A percentile compares a stretch with the other conserved stretches of the same genome.
These are phyloP conservation scores for Salmacisia buchloeana DNA, from an alignment of 1,284 basidiomycete genomes.

Conservation along the genomic window DNA sequence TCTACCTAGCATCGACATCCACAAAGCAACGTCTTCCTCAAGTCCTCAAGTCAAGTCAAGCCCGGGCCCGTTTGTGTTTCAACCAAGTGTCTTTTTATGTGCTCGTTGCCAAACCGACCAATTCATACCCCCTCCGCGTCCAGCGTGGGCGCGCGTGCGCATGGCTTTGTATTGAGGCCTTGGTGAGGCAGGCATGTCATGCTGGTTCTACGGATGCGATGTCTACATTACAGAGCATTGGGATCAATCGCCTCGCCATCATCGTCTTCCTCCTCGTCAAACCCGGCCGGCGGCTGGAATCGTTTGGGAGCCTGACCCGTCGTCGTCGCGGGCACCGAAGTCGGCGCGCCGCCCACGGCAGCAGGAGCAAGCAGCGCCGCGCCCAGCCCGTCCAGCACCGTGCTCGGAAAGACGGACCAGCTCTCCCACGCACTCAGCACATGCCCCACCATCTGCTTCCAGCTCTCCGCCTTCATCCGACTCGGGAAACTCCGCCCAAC, in stretches of 20 bases:
- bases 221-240: not conserved
- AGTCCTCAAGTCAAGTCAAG: no score
- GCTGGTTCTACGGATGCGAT: no score
- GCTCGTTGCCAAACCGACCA: no score
- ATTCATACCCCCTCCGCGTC: no score
- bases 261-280: slow-evolving; percentile 50
- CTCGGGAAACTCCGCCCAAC: slow-evolving; percentile 26
- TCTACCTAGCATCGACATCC: no score
- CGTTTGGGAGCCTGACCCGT: not conserved
- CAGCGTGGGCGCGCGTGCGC: no score
- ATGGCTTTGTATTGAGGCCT: no score
- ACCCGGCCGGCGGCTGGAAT: not conserved
- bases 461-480: slow-evolving; percentile 34
- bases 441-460: slow-evolving; percentile 72
- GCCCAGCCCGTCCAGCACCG: slow-evolving; percentile 61
- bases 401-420: slow-evolving; percentile 67
- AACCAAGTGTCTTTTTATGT: no score
- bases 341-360: not conserved
- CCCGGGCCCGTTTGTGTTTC: no score
- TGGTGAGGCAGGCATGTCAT: no score
- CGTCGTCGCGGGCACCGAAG: slow-evolving; percentile 8
- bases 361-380: not conserved
- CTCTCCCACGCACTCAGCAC: slow-evolving; percentile 92
- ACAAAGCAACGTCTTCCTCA: no score
- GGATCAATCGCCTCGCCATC: slow-evolving; percentile 51